Evolutionary conservation across 805 yeast genomes (phyloP), one percentile per base, ranked within the genome.

Genomic region (Candida methanosorbosa): DNA sequence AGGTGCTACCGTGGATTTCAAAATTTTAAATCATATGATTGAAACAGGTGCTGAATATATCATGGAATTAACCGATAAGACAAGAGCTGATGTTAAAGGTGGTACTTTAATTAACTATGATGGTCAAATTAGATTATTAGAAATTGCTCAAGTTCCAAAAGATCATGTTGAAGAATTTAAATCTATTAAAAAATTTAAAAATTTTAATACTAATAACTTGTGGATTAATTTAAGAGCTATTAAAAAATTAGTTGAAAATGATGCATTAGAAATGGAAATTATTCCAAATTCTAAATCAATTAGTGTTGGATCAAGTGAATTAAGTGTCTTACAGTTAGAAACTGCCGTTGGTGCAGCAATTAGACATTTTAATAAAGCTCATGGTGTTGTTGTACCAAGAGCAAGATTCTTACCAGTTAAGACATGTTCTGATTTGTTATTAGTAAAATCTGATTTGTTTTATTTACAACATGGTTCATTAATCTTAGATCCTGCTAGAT

Each of bases 301-400:
- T 55, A 71, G 77, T 35, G 72, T 72, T 48, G 95, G 95, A 39
- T 75, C 75, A 46, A 65, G 68, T 34, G 96, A 88, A 46, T 70
- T 81, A 48, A 79, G 81, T 54, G 97, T 90, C 34, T 66, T 90
- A 54, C 98, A 90, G 68, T 77, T 92, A 56, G 98, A 92, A 70
- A 92, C 98, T 33, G 98, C 98, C 20, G 95, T 86, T 49, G 98
- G 98, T 70, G 97, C 98, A 27, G 97, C 97, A 32, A 92, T 92
- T 57, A 83, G 95, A 65, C 90, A 88, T 64, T 92, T 92, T 65
- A 70, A 80, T 46, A 83, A 85, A 50, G 96, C 97, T 21, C 95
- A 86, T 53, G 98, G 98, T 65, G 94, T 92, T 49, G 95, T 87
- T 52, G 98, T 92, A 26, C 97, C 98, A 63, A 85, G 98, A 69